Evolutionary conservation across 23 red algal species (phyloP), one percentile per base, ranked within the genome.

Genomic region (Pyropia haitanensis): DNA sequence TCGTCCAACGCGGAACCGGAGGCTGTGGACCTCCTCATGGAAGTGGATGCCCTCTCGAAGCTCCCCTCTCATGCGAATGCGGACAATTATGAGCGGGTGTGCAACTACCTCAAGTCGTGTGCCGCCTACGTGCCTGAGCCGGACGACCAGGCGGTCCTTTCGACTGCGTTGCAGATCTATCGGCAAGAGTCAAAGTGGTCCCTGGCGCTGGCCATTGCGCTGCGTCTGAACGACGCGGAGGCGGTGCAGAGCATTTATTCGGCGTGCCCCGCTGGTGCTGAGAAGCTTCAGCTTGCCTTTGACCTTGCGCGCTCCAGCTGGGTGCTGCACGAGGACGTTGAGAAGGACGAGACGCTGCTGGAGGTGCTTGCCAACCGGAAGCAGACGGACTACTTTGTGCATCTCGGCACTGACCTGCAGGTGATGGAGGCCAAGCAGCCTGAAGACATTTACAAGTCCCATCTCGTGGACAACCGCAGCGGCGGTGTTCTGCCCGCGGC

Each of bases 381-480:
- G 56, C 34, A 86, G 58, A 71, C 76, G 21, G 75, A 87, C 54
- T 77, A 91, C 49, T 90, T 88, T 57, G 52, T 71, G 55, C 60
- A 53, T 27, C 65, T 98, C 21, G 94, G 79, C 22, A 89, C 79
- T 14, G 94, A 98, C 56, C 80, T 98, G 27, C 86, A 98, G 27
- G 80, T 98, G 2, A 51, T 90, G 51, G 94, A 98, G 39, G 70
- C 94, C 17, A 98, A 98, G 60, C 61, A 58, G 23, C 85, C 94
- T 7, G 94, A 90, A 22, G 94, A 98, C 67, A 98, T 98, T 50
- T 98, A 98, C 82, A 98, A 98, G 70, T 70, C 73, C 14, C 94
- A 98, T 57, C 54, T 98, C 14, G 33, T 91, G 16, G 94, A 98
- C 27, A 53, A 65, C 15, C 73, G 90, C 25, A 58, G 63, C 22